Evolutionary conservation across 768 basidiomycete species (phyloP).

Genomic region (Leucocoprinus leucothites): DNA sequence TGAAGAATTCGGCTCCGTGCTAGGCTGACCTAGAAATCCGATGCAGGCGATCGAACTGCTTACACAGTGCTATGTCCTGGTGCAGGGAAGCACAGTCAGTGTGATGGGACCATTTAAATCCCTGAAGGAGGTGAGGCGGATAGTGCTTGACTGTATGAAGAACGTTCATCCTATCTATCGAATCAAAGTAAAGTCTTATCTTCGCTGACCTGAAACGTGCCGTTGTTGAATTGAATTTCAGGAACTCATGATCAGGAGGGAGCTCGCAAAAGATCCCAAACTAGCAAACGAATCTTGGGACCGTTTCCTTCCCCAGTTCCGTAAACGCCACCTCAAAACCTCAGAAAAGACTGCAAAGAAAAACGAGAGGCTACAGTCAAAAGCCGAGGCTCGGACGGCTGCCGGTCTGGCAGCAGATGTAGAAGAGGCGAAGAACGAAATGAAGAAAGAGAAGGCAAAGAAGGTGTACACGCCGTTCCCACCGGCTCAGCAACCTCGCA

Average conservation of each 20-base stretch:
- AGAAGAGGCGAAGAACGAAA: conserved; percentile 31
- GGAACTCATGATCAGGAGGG: conserved; percentile 98
- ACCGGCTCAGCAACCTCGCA: conserved; percentile 88
- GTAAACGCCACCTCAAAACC: conserved; percentile 87
- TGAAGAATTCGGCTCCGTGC: neutral
- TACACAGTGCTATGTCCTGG: conserved; percentile 95
- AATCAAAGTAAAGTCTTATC: conserved; percentile 66
- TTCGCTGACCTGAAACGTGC: neutral
- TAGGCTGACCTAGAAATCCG: neutral
- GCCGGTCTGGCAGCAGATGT: conserved; percentile 52
- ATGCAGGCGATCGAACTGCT: conserved; percentile 91
- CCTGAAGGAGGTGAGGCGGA: conserved; percentile 92
- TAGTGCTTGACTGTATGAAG: conserved; percentile 99
- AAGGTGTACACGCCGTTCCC: conserved; percentile 99
- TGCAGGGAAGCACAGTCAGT: conserved; percentile 97
- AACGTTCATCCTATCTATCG: conserved; percentile 99
- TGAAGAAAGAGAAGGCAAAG: conserved; percentile 53
- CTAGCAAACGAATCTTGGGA: conserved; percentile 95
- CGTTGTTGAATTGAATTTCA: conserved; percentile 24
- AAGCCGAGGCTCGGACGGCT: conserved; percentile 60
- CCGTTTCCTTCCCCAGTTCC: conserved; percentile 94
- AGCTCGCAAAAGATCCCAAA: conserved; percentile 97
- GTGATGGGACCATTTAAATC: conserved; percentile 97
- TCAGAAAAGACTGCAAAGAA: conserved; percentile 93
- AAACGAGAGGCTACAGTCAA: conserved; percentile 64